Evolutionary conservation across 2,329 filamentous ascomycete genomes (phyloP), one percentile per base, ranked within the genome.

Genomic region (Aureobasidium uvarum): DNA sequence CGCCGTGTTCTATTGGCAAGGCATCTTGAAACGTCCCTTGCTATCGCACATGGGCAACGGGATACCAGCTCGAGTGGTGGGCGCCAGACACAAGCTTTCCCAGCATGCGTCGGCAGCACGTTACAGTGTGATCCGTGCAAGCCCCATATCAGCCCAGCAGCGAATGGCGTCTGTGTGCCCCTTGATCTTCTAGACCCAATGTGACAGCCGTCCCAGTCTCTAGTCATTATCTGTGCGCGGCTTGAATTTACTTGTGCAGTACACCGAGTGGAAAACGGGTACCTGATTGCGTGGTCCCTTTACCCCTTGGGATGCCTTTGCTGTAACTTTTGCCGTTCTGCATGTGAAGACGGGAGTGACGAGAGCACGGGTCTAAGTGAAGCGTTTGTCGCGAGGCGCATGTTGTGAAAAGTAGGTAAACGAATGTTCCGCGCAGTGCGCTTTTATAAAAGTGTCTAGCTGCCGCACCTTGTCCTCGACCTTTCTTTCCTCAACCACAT

Each of bases 321-420:
- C 36, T 43, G 60, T 43, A 63, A 50, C 48, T 54, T 63, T 54
- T 63, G 60, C 60, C 60, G 36, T 14, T 25, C 14, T 62, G 45
- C 58, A 62, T 62, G 58, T 62, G 58, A 62, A 51, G 43, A 63
- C 23, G 60, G 45, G 54, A 45, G 60, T 63, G 38, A 54, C 39
- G 39, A 45, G 46, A 33, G 38, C 41, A 60, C 43, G 43, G 48
- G n/a, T 23, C 46, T n/a, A 23, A 28, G 46, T 45, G 55, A 43
- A 48, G 60, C 48, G 48, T 54, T 54, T 52, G 60, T 63, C 46
- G 60, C 41, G 38, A 28, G 16, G 36, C 41, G 48, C 60, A 54
- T 63, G 18, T 63, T 45, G 33, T 52, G 36, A 33, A 46, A 33
- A 51, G 59, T 63, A 33, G 43, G 59, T 63, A 28, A 25, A 54